Base-by-base conservation (phyloP, 1,284 basidiomycete species). In the Tausonia pullulans region DNA sequence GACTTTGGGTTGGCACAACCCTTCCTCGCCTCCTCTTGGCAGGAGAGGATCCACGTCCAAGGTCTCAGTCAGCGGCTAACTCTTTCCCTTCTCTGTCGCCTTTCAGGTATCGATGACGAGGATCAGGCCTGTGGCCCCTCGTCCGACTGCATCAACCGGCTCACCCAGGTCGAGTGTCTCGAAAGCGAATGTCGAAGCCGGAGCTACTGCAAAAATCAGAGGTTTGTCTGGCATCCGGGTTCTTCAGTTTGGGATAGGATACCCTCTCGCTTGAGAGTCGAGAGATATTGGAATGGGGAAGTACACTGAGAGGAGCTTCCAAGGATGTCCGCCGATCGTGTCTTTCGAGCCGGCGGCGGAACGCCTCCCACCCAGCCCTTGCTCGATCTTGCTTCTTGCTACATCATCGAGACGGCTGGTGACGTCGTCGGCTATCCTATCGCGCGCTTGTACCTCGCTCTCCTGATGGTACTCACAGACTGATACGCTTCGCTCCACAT, bases 121-220 rank as follows among this genome's bases (percentile, higher is more conserved):
- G 79, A 81, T 64, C 79, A 78, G 64, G 90, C 92, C 5, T 98
- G 95, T 76, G 90, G 91, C n/a, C 83, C 85, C 60, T 80, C 84
- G 67, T 90, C 90, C 39, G 89, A 93, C 75, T 99, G 96, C 76
- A 97, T 99, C 80, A 99, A 98, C 76, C 83, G 93, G 66, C 84
- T 98, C 66, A 96, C 96, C 41, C 94, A 97, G 77, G 91, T 98
- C 41, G 95, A 98, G 76, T 99, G 95, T 78, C 76, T 94, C 39
- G 79, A 84, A 14, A 87, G 83, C 58, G 91, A 96, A 70, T 99
- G 95, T 78, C 83, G 86, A 51, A 94, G 91, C 78, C 81, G 85
- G 56, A 74, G 78, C 9, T 81, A 87, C 71, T 99, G 95, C 75
- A 86, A 85, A 74, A 99, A 98, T 74, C 95, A 97, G 79, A 83